Evolutionary conservation across 306 rosid genomes (phyloP), one percentile per base, ranked within the genome.

Genomic region (Cicer pinnatifidum): DNA sequence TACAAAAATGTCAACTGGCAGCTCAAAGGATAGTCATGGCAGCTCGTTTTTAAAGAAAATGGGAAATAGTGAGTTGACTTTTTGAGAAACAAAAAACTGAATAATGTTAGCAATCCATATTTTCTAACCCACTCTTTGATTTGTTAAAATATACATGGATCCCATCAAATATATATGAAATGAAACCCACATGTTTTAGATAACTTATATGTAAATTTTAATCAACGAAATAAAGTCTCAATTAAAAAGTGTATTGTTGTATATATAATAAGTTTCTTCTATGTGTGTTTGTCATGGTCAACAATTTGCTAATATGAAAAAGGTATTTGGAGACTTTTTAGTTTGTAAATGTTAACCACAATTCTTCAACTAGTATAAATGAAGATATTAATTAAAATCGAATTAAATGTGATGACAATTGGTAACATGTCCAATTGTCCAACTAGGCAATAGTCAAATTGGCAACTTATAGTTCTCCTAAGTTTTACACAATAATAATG

Each of bases 341-440:
- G 8, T 23, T 11, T 23, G 40, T 11, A 47, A 6, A 57, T 28
- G 64, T 57, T 23, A 58, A 28, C 8, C 41, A 59, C 10, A 12
- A 59, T 19, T 59, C 17, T 59, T 33, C 17, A 59, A 33, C 43
- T 59, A 28, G 33, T 28, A 59, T 59, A 33, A 59, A 57, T 10
- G 63, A 57, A 57, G 63, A 54, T 15, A 6, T 33, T 9, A 59
- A 28, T 11, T 59, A 11, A 58, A 57, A 48, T n/a, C 0, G n/a
- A 48, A 58, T 58, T 58, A 58, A 28, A 58, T 58, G 43, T 59
- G 44, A 59, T 33, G 44, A 59, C 66, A 59, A 11, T 33, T 33
- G 33, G 66, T 59, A 59, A 59, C 66, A 59, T 59, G 44, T 8
- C 11, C 66, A 33, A 59, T 59, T 12, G 66, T 33, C 40, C 19